Evolutionary conservation across 495 filamentous ascomycete species (phyloP), one percentile per base, ranked within the genome.

Genomic region (Xylaria bambusicola): DNA sequence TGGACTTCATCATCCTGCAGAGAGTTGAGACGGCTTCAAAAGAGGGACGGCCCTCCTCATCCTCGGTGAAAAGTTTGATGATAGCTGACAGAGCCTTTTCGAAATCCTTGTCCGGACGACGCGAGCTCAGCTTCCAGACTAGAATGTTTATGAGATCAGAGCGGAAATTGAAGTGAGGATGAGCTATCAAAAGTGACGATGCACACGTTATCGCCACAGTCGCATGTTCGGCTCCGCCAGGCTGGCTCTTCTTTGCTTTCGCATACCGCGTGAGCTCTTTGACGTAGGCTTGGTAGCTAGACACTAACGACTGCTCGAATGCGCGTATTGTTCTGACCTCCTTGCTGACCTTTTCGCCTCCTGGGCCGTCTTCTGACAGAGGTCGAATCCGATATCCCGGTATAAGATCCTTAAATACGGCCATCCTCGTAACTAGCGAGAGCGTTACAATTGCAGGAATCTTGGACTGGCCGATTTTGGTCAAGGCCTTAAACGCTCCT

Each of bases 81-180:
- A 98, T 70, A 0, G 92, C 87, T 53, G 89, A 81, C 15, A 86
- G 82, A 68, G 92, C 96, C 70, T 90, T 94, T 64, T 82, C 62
- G 52, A 89, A 93, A 44, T 92, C 86, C 1, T 77, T 79, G 68
- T 96, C 90, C 0, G 87, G 66, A 23, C 79, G 82, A 62, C 81
- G 84, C 27, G 73, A 77, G 64, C 90, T 90, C 8, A 98, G 79
- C 52, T 92, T 93, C 62, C 87, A 86, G 33, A 96, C 84, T 31
- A 98, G 66, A 40, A 98, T 91, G 75, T 89, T 89, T 36, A 98
- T 72, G 26, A 98, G 76, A 29, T 98, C 95, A 27, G 78, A 80
- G 7, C 95, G 83, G 73, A 94, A 97, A 75, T 98, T 98, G 83
- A 98, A 98, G 75, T 98, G 95, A 10, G 94, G 90, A 5, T 96